A percentile compares a stretch with the other conserved stretches of the same genome.
Evolutionary conservation across 768 basidiomycete genomes (phyloP).

Genomic region (Dentipellis fragilis): DNA sequence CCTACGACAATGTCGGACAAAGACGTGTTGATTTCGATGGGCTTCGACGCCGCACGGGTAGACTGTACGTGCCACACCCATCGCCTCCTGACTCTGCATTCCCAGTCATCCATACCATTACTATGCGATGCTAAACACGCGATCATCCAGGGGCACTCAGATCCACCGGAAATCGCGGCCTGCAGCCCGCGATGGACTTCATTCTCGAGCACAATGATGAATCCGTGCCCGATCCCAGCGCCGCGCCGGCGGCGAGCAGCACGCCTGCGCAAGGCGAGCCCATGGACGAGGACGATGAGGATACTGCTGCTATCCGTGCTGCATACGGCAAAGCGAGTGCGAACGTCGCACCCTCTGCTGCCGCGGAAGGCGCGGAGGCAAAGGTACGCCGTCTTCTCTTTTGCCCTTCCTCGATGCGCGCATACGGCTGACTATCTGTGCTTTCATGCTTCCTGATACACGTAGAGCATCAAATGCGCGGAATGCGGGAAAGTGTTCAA

Average conservation of each 20-base stretch:
- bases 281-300: slow-evolving; percentile 63
- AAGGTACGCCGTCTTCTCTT: slow-evolving; percentile 34
- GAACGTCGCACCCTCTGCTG: slow-evolving; percentile 19
- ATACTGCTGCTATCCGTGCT: slow-evolving; percentile 49
- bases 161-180: slow-evolving; percentile 71
- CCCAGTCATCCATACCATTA: neutral
- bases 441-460: neutral
- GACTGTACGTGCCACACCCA: slow-evolving; percentile 51
- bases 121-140: neutral
- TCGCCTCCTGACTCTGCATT: neutral
- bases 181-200: slow-evolving; percentile 90
- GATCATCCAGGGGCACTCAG: slow-evolving; percentile 68
- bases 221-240: slow-evolving; percentile 49
- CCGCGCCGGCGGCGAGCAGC: slow-evolving; percentile 18
- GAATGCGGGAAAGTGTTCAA: slow-evolving; percentile 80
- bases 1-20: slow-evolving; percentile 39
- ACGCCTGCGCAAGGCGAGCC: slow-evolving; percentile 16
- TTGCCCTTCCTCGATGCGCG: neutral
- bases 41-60: slow-evolving; percentile 74
- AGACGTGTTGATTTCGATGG: slow-evolving; percentile 75
- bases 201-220: slow-evolving; percentile 73
- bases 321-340: slow-evolving; percentile 32
- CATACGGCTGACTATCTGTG: neutral
- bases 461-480: slow-evolving; percentile 74
- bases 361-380: slow-evolving; percentile 39